Conservation (phyloP, 257 asterid species). For the Solanum etuberosum region DNA sequence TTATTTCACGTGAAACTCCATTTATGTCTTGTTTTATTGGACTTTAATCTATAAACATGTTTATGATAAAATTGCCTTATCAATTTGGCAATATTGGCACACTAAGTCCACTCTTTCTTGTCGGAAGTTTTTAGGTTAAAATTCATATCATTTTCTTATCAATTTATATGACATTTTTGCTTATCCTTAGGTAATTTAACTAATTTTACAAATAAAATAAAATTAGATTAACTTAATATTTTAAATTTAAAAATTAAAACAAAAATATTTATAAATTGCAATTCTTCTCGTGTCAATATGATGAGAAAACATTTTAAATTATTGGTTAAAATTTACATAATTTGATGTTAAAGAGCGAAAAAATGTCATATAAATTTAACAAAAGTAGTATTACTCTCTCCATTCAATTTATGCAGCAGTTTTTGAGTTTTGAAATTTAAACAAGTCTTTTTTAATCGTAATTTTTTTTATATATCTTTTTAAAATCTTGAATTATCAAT, state of each 20-base stretch:
- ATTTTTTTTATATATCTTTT: too few relatives aligned
- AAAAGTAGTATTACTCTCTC: neutral
- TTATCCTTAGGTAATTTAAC: neutral
- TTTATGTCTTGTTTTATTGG: neutral
- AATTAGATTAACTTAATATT: neutral
- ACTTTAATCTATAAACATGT: neutral
- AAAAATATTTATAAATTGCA: neutral
- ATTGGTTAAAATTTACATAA: neutral
- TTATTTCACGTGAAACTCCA: neutral
- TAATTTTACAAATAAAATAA: neutral
- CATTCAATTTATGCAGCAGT: neutral
- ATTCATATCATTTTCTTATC: neutral
- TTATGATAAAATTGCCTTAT: neutral
- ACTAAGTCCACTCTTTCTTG: neutral
- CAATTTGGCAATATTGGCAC: neutral
- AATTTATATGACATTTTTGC: neutral
- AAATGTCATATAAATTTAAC: neutral
- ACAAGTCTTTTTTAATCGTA: neutral
- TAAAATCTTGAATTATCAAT: neutral
- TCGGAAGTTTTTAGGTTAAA: neutral
- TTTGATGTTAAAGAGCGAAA: neutral
- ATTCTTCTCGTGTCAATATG: neutral
- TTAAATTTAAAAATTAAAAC: neutral
- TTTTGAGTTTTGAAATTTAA: too few relatives aligned
- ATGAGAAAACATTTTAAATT: neutral